A percentile compares a stretch with the other conserved stretches of the same genome.
phyloP scores from a whole-genome alignment of 768 basidiomycete genomes.

The Tylopilus subfusipes region DNA sequence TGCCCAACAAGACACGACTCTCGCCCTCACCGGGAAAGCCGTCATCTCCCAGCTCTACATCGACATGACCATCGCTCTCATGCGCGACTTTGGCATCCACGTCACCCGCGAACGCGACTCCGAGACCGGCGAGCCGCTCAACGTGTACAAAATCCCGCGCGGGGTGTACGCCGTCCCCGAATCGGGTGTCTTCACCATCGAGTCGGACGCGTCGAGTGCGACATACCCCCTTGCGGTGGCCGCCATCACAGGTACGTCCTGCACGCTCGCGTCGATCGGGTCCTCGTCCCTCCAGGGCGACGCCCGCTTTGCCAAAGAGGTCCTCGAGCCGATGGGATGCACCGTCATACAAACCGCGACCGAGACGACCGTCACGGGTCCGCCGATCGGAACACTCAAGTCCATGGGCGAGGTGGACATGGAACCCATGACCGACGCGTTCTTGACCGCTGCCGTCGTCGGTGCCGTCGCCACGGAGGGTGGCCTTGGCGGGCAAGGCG shows the following conservation, averaged over 20 bases:
- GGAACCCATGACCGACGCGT: slow-evolving; percentile 99
- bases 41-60: slow-evolving; percentile 99
- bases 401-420: slow-evolving; percentile 69
- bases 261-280: slow-evolving; percentile 92
- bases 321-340: slow-evolving; percentile 95
- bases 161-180: slow-evolving; percentile 73
- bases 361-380: slow-evolving; percentile 90
- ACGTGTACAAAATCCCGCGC: slow-evolving; percentile 86
- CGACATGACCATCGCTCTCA: slow-evolving; percentile 99
- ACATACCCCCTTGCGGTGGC: slow-evolving; percentile 97
- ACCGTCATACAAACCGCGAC: slow-evolving; percentile 80
- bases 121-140: slow-evolving; percentile 55
- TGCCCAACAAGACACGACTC: slow-evolving; percentile 73
- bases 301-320: slow-evolving; percentile 89
- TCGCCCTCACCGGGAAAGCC: slow-evolving; percentile 88
- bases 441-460: slow-evolving; percentile 75
- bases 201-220: slow-evolving; percentile 91
- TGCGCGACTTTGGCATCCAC: slow-evolving; percentile 84
- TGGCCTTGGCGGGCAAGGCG: slow-evolving; percentile 37
- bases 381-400: slow-evolving; percentile 80
- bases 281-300: slow-evolving; percentile 93
- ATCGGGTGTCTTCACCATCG: slow-evolving; percentile 70
- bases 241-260: slow-evolving; percentile 91
- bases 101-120: slow-evolving; percentile 66
- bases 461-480: slow-evolving; percentile 77